These are phyloP conservation scores for Hyaloscypha finlandica DNA, from an alignment of 495 filamentous ascomycete species.

Conservation along the genomic window DNA sequence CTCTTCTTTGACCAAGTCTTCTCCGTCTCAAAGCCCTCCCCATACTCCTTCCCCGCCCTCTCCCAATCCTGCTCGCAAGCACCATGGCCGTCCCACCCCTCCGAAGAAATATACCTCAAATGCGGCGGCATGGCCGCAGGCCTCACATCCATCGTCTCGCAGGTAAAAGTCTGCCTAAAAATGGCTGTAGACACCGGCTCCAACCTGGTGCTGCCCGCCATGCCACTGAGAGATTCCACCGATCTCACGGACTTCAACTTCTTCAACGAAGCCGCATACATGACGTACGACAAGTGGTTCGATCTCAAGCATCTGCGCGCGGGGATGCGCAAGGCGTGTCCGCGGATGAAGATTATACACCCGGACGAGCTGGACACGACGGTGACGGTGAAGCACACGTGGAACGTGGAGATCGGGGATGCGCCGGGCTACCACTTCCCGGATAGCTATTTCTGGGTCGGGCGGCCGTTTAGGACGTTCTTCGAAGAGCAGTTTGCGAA, in stretches of 20 bases:
- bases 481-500: slow-evolving; percentile 20
- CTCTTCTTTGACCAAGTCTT: slow-evolving; percentile 33
- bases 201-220: slow-evolving; percentile 28
- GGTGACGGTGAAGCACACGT: slow-evolving; percentile 21
- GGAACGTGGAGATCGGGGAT: slow-evolving; percentile 18
- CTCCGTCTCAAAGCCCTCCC: slow-evolving; percentile 5
- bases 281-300: slow-evolving; percentile 35
- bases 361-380: slow-evolving; percentile 21
- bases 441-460: slow-evolving; percentile 30
- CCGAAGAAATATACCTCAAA: slow-evolving; percentile 27
- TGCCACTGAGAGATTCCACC: slow-evolving; percentile 33
- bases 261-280: slow-evolving; percentile 29
- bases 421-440: slow-evolving; percentile 27
- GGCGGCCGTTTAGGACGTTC: slow-evolving; percentile 28
- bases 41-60: slow-evolving; percentile 22
- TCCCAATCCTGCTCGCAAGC: slow-evolving; percentile 21
- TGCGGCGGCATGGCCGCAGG: slow-evolving; percentile 33
- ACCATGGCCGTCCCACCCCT: slow-evolving; percentile 12
- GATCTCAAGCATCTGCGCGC: slow-evolving; percentile 29
- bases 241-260: slow-evolving; percentile 34
- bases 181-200: slow-evolving; percentile 31
- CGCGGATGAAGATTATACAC: slow-evolving; percentile 33
- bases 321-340: slow-evolving; percentile 23
- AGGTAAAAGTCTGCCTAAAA: slow-evolving; percentile 36
- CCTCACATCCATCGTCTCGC: slow-evolving; percentile 33